Evolutionary conservation across 306 rosid species (phyloP).

Genomic region (Sphenostylis stenocarpa): DNA sequence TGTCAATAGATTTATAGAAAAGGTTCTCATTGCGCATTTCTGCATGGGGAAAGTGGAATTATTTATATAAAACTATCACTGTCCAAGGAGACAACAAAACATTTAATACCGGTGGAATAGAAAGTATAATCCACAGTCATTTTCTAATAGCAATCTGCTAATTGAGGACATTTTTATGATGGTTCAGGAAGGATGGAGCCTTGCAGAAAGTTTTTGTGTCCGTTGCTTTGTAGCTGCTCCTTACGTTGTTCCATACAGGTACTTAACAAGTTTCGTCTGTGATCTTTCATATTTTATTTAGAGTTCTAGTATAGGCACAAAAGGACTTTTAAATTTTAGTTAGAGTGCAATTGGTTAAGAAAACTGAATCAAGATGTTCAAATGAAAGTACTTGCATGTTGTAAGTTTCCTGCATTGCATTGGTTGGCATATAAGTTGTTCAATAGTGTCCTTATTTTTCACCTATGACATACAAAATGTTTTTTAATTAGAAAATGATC

Average conservation of each 20-base stretch:
- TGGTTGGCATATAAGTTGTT: slow-evolving; percentile 6
- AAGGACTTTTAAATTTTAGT: slow-evolving; percentile 9
- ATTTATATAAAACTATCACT: neutral
- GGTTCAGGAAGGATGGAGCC: slow-evolving; percentile 91
- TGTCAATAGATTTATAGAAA: slow-evolving; percentile 1
- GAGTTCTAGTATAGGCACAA: neutral
- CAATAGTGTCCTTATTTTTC: neutral
- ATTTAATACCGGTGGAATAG: neutral
- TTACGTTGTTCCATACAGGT: slow-evolving; percentile 86
- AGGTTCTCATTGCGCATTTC: neutral
- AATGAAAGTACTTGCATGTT: neutral
- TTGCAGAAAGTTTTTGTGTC: slow-evolving; percentile 64
- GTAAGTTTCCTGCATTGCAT: slow-evolving; percentile 7
- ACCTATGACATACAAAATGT: neutral
- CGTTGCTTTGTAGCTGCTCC: slow-evolving; percentile 82
- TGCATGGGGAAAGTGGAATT: neutral
- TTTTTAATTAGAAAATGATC: neutral
- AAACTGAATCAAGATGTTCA: neutral
- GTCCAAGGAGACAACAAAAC: slow-evolving; percentile 11
- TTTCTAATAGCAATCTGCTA: neutral
- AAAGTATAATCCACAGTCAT: slow-evolving; percentile 8
- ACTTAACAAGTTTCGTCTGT: slow-evolving; percentile 11
- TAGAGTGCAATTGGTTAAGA: slow-evolving; percentile 17
- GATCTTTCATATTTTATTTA: neutral
- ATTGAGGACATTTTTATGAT: slow-evolving; percentile 36